Evolutionary conservation across 257 asterid genomes (phyloP), one percentile per base, ranked within the genome.

Genomic region (Verbena officinalis): DNA sequence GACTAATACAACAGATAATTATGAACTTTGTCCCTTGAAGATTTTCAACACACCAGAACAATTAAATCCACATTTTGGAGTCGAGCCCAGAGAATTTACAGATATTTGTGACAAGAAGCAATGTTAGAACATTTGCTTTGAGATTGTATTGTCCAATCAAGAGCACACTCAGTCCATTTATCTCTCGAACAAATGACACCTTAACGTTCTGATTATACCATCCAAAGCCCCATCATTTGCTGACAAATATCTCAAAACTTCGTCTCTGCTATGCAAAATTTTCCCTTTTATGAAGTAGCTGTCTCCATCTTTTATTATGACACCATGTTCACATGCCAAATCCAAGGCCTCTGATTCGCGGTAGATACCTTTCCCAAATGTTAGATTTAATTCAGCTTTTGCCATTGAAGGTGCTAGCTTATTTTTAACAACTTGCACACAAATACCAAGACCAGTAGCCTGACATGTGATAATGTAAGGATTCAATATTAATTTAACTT

Each of bases 291-390:
- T 75, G 71, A 70, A 74, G 76, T 83, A 94, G 59, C 67, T 39
- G 58, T 77, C 72, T 58, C 96, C 83, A 43, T 82, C 95, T 33
- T 75, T 68, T 72, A 73, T 81, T 42, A 94, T 70, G 59, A 85
- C 78, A 56, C 96, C 97, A 72, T 83, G 88, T 67, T 88, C 96
- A 71, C 95, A 84, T 45, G 89, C 99, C 84, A 94, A 72, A 60
- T 90, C 96, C 82, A 94, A 81, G 64, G 88, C 80, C 78, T 94
- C 99, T 33, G 81, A 52, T 43, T 69, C 86, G 16, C 84, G 62
- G 64, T 71, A 66, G 53, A 94, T 71, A 70, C 99, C 97, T 74
- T 81, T 67, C 34, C 97, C 99, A 15, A 86, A 94, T 31, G 69
- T 63, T 63, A 94, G 77, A 33, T 75, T 79, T 62, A 94, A 55